These are phyloP conservation scores for Geranium incanum DNA, from an alignment of 441 rosid genomes.

Conservation along the genomic window DNA sequence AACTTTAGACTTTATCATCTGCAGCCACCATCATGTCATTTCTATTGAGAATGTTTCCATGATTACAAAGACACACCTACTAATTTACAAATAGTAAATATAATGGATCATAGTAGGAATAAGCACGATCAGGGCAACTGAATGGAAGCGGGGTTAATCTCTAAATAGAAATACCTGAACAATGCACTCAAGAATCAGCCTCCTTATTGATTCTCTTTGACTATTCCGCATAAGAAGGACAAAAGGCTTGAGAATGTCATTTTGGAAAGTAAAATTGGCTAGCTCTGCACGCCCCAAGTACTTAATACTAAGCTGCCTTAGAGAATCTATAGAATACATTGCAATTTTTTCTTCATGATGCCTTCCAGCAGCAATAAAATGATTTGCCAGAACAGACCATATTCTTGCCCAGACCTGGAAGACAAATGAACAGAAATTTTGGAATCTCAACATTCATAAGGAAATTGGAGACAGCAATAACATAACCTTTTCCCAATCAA, in stretches of 20 bases:
- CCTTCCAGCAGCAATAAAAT: constrained; percentile 98
- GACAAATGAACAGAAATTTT: constrained; percentile 24
- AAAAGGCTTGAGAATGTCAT: constrained; percentile 97
- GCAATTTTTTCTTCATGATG: constrained; percentile 97
- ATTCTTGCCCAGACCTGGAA: constrained; percentile 99
- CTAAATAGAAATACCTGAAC: constrained; percentile 61
- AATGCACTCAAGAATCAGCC: constrained; percentile 95
- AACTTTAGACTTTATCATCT: constrained; percentile 99
- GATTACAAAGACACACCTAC: too few relatives aligned
- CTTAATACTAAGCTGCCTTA: constrained; percentile 97
- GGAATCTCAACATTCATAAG: constrained; percentile 8
- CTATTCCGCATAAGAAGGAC: constrained; percentile 96
- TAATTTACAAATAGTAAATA: too few relatives aligned
- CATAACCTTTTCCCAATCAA: too few relatives aligned
- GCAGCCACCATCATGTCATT: constrained; percentile 27
- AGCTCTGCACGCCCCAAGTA: constrained; percentile 97
- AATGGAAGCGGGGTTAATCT: too few relatives aligned
- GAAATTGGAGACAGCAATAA: background rate
- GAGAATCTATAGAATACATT: constrained; percentile 98
- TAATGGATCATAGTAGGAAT: too few relatives aligned
- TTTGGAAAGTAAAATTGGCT: constrained; percentile 94
- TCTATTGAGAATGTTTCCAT: background rate
- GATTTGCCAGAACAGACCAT: constrained; percentile 96
- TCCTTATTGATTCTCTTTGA: constrained; percentile 77
- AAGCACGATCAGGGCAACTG: too few relatives aligned